phyloP scores from a whole-genome alignment of 768 basidiomycete species.

The Mycena sanguinolenta region DNA sequence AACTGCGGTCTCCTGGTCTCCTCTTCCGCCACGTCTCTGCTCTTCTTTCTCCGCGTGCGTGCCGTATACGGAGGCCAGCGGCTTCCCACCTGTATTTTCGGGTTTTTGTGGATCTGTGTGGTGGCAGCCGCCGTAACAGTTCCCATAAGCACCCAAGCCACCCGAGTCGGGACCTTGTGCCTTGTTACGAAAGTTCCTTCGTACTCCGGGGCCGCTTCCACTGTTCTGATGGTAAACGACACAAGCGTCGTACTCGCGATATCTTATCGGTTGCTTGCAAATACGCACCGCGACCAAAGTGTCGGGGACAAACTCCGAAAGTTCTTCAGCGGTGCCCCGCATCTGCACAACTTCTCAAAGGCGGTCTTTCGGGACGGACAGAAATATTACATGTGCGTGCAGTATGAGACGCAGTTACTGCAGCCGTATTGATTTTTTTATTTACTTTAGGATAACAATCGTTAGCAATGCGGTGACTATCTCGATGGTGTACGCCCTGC shows the following conservation, averaged over 20 bases:
- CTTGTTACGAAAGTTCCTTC: neutral
- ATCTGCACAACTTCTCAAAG: neutral
- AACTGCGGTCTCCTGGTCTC: neutral
- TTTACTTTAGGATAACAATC: neutral
- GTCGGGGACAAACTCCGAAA: neutral
- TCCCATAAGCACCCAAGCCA: neutral
- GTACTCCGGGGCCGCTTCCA: neutral
- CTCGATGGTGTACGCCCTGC: neutral
- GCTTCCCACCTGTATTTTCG: neutral
- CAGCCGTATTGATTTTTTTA: neutral
- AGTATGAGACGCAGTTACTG: neutral
- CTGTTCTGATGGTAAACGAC: neutral
- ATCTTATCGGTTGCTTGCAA: neutral
- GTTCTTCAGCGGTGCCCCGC: neutral
- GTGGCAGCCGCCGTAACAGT: neutral
- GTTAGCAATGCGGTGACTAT: neutral
- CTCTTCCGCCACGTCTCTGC: neutral
- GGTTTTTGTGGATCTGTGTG: neutral
- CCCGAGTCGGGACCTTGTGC: neutral
- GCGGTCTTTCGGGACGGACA: neutral
- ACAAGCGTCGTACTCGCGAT: neutral
- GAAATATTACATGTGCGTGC: slow-evolving; percentile 5
- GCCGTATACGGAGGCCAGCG: neutral
- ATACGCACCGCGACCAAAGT: neutral
- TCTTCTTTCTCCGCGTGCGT: slow-evolving; percentile 1